These are phyloP conservation scores for Colletotrichum sp. DNA, from an alignment of 2,329 filamentous ascomycete genomes.

Conservation along the genomic window DNA sequence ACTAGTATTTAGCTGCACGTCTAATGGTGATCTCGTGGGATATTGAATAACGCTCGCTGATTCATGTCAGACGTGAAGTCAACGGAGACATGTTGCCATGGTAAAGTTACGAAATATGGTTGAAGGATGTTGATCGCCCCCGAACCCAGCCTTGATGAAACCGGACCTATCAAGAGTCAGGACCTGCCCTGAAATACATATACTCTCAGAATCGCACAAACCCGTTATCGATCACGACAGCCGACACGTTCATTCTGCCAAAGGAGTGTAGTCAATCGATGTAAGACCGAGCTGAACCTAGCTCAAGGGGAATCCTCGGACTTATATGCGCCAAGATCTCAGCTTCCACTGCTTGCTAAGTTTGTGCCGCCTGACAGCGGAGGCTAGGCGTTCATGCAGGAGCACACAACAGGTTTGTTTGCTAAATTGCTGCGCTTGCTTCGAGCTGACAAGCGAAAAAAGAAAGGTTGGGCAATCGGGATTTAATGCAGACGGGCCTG, in stretches of 20 bases:
- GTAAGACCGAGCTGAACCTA: background rate
- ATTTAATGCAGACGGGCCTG: background rate
- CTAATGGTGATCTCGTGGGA: background rate
- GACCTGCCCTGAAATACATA: rapidly evolving
- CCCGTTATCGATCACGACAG: background rate
- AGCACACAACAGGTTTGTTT: background rate
- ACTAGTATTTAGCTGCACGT: background rate
- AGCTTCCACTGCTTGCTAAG: background rate
- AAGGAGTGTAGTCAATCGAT: background rate
- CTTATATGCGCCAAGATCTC: background rate
- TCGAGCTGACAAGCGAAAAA: background rate
- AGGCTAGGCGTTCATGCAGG: background rate
- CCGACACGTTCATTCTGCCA: background rate
- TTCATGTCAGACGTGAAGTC: background rate
- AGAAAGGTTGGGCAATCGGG: background rate
- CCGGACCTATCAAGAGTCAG: background rate
- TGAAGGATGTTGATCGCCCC: background rate
- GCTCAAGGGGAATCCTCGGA: background rate
- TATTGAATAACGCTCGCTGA: background rate
- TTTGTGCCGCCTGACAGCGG: background rate
- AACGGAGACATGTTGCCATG: background rate
- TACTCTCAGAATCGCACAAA: background rate
- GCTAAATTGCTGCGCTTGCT: background rate
- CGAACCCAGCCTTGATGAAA: background rate
- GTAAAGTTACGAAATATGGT: background rate